Base-by-base conservation (phyloP, 371 early-diverging fungal species). In the Mortierella sp. region DNA sequence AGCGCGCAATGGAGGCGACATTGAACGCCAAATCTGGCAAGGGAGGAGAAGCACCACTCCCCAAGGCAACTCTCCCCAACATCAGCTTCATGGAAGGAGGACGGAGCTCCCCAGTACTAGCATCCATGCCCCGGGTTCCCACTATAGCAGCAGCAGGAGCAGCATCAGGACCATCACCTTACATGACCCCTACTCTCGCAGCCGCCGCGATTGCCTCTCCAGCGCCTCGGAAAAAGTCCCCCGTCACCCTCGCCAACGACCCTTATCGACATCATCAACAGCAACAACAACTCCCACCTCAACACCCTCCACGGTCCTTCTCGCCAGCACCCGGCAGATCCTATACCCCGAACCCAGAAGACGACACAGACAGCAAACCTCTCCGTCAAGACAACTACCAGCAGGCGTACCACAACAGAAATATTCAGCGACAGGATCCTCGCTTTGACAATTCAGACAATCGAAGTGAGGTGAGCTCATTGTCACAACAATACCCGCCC, bases 51-150 rank as follows among this genome's bases (percentile, higher is more conserved):
- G 73, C 77, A 24, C 72, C 80, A 2, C 81, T 78, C 28, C 81
- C 73, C 21, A 77, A 85, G 71, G 76, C 86, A 70, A 85, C 86
- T 1, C 59, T 85, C 14, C 86, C 86, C 55, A 78, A 85, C 40
- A 81, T 85, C 34, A 76, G 69, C 13, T 44, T 85, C 31, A 70
- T 85, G 46, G 86, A 85, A 59, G 78, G 51, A 21, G 51, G 73
- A 69, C 34, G 71, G 53, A 48, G 71, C 24, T 44, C 37, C 11
- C 59, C 59, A 28, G 28, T 14, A 59, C 72, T 76, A 9, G n/a
- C 61, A 34, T 5, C 57, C 8, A 73, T 69, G 10, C 82, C 82
- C 3, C 51, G 82, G 37, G 34, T 80, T 40, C 31, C 34, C 16
- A 5, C 43, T 40, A 40, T 40, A 40, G 43, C 59, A 4, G 16